A percentile compares a stretch with the other conserved stretches of the same genome.
These are phyloP conservation scores for Tubosaeta sp. DNA, from an alignment of 768 basidiomycete species.

Conservation along the genomic window DNA sequence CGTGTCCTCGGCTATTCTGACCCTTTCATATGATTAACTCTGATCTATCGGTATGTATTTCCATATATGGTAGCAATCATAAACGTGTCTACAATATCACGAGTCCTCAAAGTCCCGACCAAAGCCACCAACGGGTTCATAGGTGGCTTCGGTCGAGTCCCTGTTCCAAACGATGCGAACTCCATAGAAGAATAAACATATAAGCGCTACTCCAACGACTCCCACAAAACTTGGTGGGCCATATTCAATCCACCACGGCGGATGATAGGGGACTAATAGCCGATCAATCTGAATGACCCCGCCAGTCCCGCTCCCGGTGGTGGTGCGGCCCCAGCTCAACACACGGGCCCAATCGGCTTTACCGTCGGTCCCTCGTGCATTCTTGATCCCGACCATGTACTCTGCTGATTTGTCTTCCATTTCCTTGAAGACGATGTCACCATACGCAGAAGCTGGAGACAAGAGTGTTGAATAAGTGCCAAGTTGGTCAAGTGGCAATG, in stretches of 20 bases:
- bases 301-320: slow-evolving; percentile 67
- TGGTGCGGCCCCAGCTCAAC: slow-evolving; percentile 72
- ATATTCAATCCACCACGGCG: slow-evolving; percentile 79
- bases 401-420: slow-evolving; percentile 38
- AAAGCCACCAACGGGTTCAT: slow-evolving; percentile 86
- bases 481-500: slow-evolving; percentile 65
- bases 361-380: slow-evolving; percentile 62
- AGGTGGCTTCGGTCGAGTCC: slow-evolving; percentile 81
- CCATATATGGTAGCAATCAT: slow-evolving; percentile 14
- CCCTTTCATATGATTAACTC: slow-evolving; percentile 26
- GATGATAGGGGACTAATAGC: slow-evolving; percentile 79
- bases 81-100: slow-evolving; percentile 9
- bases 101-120: slow-evolving; percentile 46
- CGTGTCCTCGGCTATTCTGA: background rate
- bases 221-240: slow-evolving; percentile 66
- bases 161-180: slow-evolving; percentile 65
- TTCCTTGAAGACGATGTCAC: slow-evolving; percentile 76
- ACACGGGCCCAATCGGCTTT: slow-evolving; percentile 62
- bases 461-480: slow-evolving; percentile 75
- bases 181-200: slow-evolving; percentile 70
- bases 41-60: background rate
- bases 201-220: slow-evolving; percentile 52
- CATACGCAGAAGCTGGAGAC: slow-evolving; percentile 63
- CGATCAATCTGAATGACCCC: slow-evolving; percentile 88
- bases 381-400: slow-evolving; percentile 70